Base-by-base conservation (phyloP, 768 basidiomycete species). In the Nevesoporus exiguus region DNA sequence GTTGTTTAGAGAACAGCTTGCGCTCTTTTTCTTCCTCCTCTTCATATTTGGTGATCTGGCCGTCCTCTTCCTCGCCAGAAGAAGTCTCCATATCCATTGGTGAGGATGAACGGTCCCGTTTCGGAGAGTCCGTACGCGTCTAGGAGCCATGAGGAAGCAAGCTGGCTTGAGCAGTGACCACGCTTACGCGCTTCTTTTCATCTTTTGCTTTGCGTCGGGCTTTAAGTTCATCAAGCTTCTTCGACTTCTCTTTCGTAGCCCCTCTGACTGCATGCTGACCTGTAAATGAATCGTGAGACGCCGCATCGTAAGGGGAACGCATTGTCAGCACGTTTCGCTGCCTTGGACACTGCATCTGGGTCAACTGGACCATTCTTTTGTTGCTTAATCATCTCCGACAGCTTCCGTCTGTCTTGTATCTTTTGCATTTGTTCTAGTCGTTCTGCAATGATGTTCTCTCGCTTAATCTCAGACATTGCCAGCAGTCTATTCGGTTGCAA, bases 51-150 rank as follows among this genome's bases (percentile, higher is more conserved):
- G 77, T 83, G 53, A 90, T 86, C 67, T 88, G 85, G 0, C 89
- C 90, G 58, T 91, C 88, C 52, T 80, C 81, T 49, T 88, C 93
- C 43, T 90, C 88, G 29, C 75, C 77, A 11, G 85, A 84, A n/a
- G 86, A 88, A 25, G 86, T 87, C 44, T 90, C 90, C 81, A 90
- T 91, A 63, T 89, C 88, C 79, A 86, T 88, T 1, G 89, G 86
- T 21, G 90, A 91, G 1, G 88, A 85, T 3, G 86, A 87, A 24
- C 85, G 80, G 45, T 88, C 85, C 19, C 83, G 81, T 63, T 82
- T 82, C 5, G 85, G 84, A 13, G 86, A 84, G 59, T 76, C 72
- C 45, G 66, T 71, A 61, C 73, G 69, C 67, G 74, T 77, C 81
- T 85, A 58, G 36, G 42, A 21, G 24, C 49, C 22, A 49, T 60